Conservation (phyloP, 2,329 filamentous ascomycete genomes). For the Curvularia sp. region DNA sequence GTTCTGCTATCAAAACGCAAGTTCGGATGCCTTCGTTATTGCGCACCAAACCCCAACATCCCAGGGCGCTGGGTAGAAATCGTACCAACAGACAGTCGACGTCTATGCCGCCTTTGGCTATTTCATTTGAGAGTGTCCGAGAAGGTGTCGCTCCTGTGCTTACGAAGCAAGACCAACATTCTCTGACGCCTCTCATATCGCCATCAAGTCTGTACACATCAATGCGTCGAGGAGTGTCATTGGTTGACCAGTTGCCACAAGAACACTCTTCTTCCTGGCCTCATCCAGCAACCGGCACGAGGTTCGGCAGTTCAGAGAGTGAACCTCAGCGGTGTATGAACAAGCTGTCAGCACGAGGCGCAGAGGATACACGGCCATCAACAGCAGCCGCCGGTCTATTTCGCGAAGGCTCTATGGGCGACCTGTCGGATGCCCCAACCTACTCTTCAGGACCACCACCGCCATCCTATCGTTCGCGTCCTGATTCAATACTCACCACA, state of each 20-base stretch:
- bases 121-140: conserved; percentile 23
- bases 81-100: conserved; percentile 32
- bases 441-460: conserved; percentile 43
- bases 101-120: conserved; percentile 35
- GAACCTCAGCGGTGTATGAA: conserved; percentile 29
- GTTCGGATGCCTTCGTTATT: conserved; percentile 41
- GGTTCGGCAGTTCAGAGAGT: conserved; percentile 22
- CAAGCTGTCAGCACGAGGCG: conserved; percentile 15
- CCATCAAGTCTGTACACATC: conserved; percentile 16
- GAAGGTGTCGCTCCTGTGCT: conserved; percentile 13
- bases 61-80: conserved; percentile 13
- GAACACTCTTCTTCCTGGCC: conserved; percentile 11
- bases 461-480: conserved; percentile 45
- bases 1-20: conserved; percentile 38
- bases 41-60: conserved; percentile 27
- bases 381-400: conserved; percentile 23
- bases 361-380: conserved; percentile 22
- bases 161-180: conserved; percentile 21
- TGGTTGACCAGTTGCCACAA: conserved; percentile 5
- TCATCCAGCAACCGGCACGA: conserved; percentile 22
- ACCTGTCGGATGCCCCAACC: conserved; percentile 43
- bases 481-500: conserved; percentile 39
- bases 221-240: conserved; percentile 5
- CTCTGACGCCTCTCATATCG: conserved; percentile 9
- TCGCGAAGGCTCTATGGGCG: conserved; percentile 42